Evolutionary conservation across 1,139 yeast genomes (phyloP), one percentile per base, ranked within the genome.

Genomic region (Hyphopichia burtonii): DNA sequence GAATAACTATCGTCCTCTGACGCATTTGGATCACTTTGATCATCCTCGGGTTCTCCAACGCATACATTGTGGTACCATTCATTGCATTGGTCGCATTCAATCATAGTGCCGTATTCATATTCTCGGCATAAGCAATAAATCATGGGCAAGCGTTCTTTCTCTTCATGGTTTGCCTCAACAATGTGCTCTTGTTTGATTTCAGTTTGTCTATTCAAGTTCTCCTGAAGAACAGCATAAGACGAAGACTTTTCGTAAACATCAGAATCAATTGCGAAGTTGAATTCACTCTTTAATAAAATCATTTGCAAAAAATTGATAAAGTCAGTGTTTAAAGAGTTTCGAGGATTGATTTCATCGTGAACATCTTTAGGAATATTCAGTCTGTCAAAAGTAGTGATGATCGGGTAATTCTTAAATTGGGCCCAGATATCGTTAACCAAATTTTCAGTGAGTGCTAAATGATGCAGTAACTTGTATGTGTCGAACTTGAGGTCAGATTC

Each of bases 61-160:
- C 96, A 89, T 30, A 67, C 69, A 40, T 78, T 76, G 57, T 88
- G 96, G 57, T 80, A 88, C 94, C 94, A 86, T 55, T 87, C 95
- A 40, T 78, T 75, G 59, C 96, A 88, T 23, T 60, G 61, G 48
- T 85, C 94, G 63, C 96, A 89, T 51, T 83, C 88, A 38, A 86
- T 78, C 95, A 88, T 86, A 0, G 77, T 69, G 1, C 90, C 93
- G 44, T 72, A 74, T 53, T 86, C 95, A 18, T 68, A 66, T 43
- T 74, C 78, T 35, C 95, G 76, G 60, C 96, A 88, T 40, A 83
- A 63, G 58, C 96, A 88, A 56, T 83, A 87, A 23, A 59, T 65
- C 38, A 49, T 49, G 2, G 56, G 56, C 1, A 10, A 5, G 10
- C 17, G 16, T 14, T 12, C 17, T 14, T 10, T 14, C 5, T n/a